Conservation (phyloP, 129 eudicot genomes). For the Saposhnikovia divaricata region DNA sequence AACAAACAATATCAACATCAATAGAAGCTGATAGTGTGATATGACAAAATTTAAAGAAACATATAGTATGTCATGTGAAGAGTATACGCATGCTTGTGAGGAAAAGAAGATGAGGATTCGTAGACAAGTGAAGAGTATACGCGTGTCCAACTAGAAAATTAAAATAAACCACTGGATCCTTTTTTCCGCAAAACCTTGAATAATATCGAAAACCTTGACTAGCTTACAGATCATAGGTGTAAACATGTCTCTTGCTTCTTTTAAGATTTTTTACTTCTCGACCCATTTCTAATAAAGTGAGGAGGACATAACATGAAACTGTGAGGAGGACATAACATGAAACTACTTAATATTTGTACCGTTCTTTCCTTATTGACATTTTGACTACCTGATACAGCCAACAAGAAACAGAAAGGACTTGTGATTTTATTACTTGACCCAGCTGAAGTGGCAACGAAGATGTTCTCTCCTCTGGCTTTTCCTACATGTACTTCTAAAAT, state of each 20-base stretch:
- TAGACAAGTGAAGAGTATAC: too few relatives aligned
- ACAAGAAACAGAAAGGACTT: neutral
- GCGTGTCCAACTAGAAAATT: too few relatives aligned
- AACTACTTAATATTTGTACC: neutral
- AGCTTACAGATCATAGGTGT: neutral
- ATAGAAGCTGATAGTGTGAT: neutral
- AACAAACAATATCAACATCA: neutral
- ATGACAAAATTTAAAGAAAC: too few relatives aligned
- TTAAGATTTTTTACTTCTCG: neutral
- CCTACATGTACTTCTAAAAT: neutral
- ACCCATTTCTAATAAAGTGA: neutral
- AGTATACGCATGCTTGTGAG: too few relatives aligned
- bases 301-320: neutral
- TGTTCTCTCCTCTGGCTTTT: neutral
- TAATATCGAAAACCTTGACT: neutral
- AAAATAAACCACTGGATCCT: neutral
- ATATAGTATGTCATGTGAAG: too few relatives aligned
- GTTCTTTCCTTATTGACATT: neutral
- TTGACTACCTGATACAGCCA: neutral
- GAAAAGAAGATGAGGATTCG: too few relatives aligned
- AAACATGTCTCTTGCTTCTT: neutral
- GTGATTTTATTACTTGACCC: neutral
- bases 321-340: neutral
- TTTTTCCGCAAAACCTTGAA: too few relatives aligned
- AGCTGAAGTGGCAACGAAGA: neutral